Evolutionary conservation across 2,329 filamentous ascomycete genomes (phyloP), one percentile per base, ranked within the genome.

Genomic region (Akanthomyces uredinophilus): DNA sequence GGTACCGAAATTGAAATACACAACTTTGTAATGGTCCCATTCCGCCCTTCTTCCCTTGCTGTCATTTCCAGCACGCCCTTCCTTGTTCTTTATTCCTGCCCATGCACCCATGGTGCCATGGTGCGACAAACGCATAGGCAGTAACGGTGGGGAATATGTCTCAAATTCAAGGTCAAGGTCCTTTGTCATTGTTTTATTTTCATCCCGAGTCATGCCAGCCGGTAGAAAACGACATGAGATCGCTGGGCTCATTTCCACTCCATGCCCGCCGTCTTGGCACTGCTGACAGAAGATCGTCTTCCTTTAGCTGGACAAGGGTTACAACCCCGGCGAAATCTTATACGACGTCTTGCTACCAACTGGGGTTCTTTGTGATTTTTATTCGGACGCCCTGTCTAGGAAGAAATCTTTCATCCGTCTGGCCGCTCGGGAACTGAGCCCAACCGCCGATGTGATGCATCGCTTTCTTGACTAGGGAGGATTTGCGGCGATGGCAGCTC

Each of bases 401-500:
- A 18, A 14, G 39, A 18, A 39, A 51, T 57, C 41, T 46, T 39
- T 62, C 54, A 51, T 46, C 55, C 37, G 43, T 70, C 68, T 16
- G 62, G 63, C 3, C 70, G 68, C 55, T 75, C 75, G 5, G 68
- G 65, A 2, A 73, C 70, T 3, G 73, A 67, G 4, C 72, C 68
- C 14, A 77, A 68, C 5, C 65, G 69, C 65, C 61, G 65, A 65
- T 41, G 68, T 65, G 55, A 70, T 41, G 59, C 61, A 61, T 67
- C 66, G 63, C 67, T 64, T 61, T 66, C 69, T 63, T 68, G 67
- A 10, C 68, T 69, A 50, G 77, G 71, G 35, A 70, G 69, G n/a
- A 81, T 75, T 59, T 80, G 75, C 16, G 79, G 79, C 44, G 79
- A 80, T 5, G 78, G 77, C 11, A 82, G 68, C 68, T 82, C 79